These are phyloP conservation scores for Gamarada debralockiae DNA, from an alignment of 495 filamentous ascomycete species.

Conservation along the genomic window DNA sequence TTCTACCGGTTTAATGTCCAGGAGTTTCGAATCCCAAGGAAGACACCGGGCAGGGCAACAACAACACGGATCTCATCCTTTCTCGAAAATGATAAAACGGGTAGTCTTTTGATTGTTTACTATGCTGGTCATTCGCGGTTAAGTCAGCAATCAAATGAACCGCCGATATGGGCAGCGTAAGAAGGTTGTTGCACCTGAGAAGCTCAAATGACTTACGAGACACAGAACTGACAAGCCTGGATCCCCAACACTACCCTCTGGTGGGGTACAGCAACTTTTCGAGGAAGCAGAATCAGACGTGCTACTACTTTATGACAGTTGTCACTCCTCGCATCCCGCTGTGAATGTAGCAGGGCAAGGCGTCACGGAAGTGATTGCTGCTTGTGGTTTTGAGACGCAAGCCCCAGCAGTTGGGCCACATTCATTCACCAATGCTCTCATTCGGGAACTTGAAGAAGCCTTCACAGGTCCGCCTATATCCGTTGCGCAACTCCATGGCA, in stretches of 20 bases:
- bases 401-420: background rate
- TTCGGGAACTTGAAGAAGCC: background rate
- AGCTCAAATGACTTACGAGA: too few relatives aligned
- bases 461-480: background rate
- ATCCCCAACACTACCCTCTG: background rate
- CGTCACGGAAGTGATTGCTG: constrained; percentile 4
- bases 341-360: background rate
- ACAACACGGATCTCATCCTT: too few relatives aligned
- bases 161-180: too few relatives aligned
- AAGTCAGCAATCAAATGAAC: too few relatives aligned
- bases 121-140: too few relatives aligned
- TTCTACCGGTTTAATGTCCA: too few relatives aligned
- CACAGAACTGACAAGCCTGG: too few relatives aligned
- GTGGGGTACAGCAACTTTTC: constrained; percentile 1
- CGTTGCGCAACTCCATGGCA: background rate
- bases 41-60: too few relatives aligned
- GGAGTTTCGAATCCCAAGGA: too few relatives aligned
- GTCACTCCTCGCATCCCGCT: background rate
- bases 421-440: background rate
- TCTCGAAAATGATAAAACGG: too few relatives aligned
- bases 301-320: constrained; percentile 3
- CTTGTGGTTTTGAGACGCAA: constrained; percentile 3
- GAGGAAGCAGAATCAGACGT: constrained; percentile 3
- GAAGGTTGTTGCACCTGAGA: too few relatives aligned
- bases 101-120: too few relatives aligned